A percentile compares a stretch with the other conserved stretches of the same genome.
These are phyloP conservation scores for Fusarium protoensiforme DNA, from an alignment of 2,329 filamentous ascomycete species.

Conservation along the genomic window DNA sequence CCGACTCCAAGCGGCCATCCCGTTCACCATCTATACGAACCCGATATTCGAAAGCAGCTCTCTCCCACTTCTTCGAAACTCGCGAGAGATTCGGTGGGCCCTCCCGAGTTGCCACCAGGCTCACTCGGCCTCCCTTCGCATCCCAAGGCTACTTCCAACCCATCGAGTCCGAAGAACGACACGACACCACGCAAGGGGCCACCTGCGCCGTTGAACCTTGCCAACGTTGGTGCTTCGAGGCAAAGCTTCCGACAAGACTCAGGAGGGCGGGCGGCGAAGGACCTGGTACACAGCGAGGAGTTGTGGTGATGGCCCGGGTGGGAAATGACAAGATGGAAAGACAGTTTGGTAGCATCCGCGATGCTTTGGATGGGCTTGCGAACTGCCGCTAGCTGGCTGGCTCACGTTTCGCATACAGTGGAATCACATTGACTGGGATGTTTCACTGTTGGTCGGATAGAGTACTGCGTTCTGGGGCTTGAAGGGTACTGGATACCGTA, in stretches of 20 bases:
- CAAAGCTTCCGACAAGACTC: constrained; percentile 13
- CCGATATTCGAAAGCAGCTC: constrained; percentile 46
- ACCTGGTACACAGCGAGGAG: constrained; percentile 28
- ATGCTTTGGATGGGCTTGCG: background rate
- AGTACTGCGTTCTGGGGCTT: background rate
- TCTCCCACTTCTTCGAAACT: constrained; percentile 41
- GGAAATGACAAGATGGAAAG: background rate
- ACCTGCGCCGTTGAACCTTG: constrained; percentile 24
- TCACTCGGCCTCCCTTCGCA: constrained; percentile 45
- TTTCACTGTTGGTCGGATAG: background rate
- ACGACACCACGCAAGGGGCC: constrained; percentile 30
- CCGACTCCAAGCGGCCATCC: constrained; percentile 34
- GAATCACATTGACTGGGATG: background rate
- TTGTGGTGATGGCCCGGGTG: constrained; percentile 13
- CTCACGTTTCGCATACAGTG: constrained; percentile 8
- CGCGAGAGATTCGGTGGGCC: constrained; percentile 23
- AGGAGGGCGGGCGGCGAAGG: constrained; percentile 9
- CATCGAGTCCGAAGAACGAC: constrained; percentile 18
- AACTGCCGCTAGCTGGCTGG: constrained; percentile 26
- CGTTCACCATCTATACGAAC: constrained; percentile 48
- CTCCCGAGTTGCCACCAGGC: constrained; percentile 38
- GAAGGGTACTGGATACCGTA: background rate
- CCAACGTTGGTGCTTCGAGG: constrained; percentile 13
- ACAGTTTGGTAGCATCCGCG: background rate
- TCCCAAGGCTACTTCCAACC: constrained; percentile 37